phyloP scores from a whole-genome alignment of 768 basidiomycete genomes.

The Floccularia luteovirens region DNA sequence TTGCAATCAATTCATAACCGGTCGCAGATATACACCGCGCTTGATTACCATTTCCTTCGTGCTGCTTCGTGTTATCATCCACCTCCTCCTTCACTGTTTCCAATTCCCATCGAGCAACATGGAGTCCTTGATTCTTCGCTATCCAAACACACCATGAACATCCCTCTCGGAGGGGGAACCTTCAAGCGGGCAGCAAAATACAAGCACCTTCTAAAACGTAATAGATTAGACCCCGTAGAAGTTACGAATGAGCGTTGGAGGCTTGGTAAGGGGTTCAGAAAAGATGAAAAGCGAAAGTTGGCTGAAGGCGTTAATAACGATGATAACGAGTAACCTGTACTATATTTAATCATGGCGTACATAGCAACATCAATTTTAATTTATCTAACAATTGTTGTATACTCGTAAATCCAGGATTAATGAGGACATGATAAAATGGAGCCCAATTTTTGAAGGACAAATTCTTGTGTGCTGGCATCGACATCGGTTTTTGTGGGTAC shows the following conservation, averaged over 20 bases:
- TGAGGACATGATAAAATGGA: constrained; percentile 17
- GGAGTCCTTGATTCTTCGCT: background rate
- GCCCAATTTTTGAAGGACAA: constrained; percentile 26
- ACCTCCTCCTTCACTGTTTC: constrained; percentile 28
- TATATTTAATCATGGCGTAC: too few species aligned
- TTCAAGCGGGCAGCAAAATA: constrained; percentile 58
- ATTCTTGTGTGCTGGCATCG: constrained; percentile 27
- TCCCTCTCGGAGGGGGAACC: constrained; percentile 70
- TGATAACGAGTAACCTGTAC: constrained; percentile 12
- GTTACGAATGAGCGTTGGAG: constrained; percentile 77
- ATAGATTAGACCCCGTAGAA: constrained; percentile 63
- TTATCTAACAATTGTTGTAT: too few species aligned
- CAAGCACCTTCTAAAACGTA: constrained; percentile 56
- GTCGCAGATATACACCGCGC: constrained; percentile 55
- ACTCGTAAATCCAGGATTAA: too few species aligned
- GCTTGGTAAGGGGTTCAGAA: constrained; percentile 50
- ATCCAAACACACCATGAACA: constrained; percentile 22
- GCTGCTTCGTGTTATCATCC: constrained; percentile 47
- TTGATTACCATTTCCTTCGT: constrained; percentile 59
- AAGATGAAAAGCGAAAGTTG: constrained; percentile 24
- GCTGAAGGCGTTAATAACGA: constrained; percentile 14
- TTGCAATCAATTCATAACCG: constrained; percentile 47
- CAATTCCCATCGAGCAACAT: constrained; percentile 17
- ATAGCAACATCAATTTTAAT: too few species aligned
- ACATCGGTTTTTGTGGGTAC: constrained; percentile 36